A percentile compares a stretch with the other conserved stretches of the same genome.
phyloP scores from a whole-genome alignment of 257 asterid species.

The Gentiana straminea region DNA sequence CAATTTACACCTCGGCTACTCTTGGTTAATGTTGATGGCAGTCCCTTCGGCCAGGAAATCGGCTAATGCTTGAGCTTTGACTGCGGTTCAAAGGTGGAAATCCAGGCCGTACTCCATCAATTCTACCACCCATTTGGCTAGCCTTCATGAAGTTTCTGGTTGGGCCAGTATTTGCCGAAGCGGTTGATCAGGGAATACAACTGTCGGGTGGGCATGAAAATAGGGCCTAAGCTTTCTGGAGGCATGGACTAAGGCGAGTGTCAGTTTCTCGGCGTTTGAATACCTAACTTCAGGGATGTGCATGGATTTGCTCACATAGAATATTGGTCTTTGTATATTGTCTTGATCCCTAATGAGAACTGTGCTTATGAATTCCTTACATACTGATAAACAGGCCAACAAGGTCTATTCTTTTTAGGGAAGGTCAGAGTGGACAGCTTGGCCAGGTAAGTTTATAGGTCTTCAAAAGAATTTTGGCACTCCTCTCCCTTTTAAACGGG shows the following conservation, averaged over 20 bases:
- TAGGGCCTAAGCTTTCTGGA: not conserved
- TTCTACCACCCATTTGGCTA: no score
- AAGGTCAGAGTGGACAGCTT: not conserved
- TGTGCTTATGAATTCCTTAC: not conserved
- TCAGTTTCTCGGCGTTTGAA: not conserved
- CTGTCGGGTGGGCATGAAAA: not conserved
- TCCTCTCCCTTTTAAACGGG: not conserved
- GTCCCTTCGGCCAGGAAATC: no score
- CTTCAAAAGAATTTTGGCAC: not conserved
- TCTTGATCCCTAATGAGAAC: not conserved
- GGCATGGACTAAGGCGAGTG: not conserved
- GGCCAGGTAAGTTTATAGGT: not conserved
- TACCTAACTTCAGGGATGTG: not conserved
- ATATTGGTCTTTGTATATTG: not conserved
- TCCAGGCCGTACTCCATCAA: no score
- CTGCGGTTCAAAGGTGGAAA: no score
- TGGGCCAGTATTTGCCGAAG: no score
- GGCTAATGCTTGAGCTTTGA: no score
- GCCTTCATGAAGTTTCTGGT: no score
- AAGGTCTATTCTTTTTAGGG: not conserved
- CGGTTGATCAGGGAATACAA: not conserved
- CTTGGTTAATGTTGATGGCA: no score
- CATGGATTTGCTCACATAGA: not conserved
- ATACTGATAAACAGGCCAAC: not conserved
- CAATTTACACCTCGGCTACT: no score